Percentiles rank a stretch among this genome's conserved stretches.
These are phyloP conservation scores for Sporothrix mexicana DNA, from an alignment of 2,329 filamentous ascomycete species.

Conservation along the genomic window DNA sequence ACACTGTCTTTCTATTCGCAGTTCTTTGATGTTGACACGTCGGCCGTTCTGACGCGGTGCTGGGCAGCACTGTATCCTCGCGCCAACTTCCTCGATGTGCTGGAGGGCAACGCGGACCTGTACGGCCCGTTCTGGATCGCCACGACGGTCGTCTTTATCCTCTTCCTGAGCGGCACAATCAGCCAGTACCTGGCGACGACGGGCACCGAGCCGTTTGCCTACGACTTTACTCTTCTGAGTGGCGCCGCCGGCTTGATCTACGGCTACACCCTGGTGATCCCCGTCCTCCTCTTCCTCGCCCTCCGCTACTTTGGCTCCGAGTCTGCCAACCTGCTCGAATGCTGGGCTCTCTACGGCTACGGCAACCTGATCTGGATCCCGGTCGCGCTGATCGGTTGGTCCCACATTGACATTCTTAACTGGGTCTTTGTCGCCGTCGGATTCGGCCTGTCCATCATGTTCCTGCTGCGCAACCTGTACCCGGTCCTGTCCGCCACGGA, in stretches of 20 bases:
- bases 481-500: constrained; percentile 93
- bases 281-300: constrained; percentile 82
- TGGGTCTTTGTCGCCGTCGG: constrained; percentile 91
- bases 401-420: constrained; percentile 82
- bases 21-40: constrained; percentile 98
- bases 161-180: constrained; percentile 95
- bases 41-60: constrained; percentile 84
- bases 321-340: constrained; percentile 90
- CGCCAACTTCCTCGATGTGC: constrained; percentile 93
- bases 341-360: constrained; percentile 95
- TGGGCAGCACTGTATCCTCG: constrained; percentile 87
- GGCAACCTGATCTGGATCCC: constrained; percentile 97
- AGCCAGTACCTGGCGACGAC: constrained; percentile 81
- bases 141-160: constrained; percentile 92
- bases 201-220: constrained; percentile 76
- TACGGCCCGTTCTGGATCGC: constrained; percentile 99
- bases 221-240: constrained; percentile 88
- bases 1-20: constrained; percentile 91
- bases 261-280: constrained; percentile 89
- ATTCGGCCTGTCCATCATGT: constrained; percentile 80
- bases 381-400: constrained; percentile 91
- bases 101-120: constrained; percentile 94
- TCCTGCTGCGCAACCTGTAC: constrained; percentile 84
- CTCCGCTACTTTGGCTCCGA: constrained; percentile 96
- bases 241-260: constrained; percentile 93